Evolutionary conservation across 2,329 filamentous ascomycete genomes (phyloP).

Genomic region (Beauveria brongniartii): DNA sequence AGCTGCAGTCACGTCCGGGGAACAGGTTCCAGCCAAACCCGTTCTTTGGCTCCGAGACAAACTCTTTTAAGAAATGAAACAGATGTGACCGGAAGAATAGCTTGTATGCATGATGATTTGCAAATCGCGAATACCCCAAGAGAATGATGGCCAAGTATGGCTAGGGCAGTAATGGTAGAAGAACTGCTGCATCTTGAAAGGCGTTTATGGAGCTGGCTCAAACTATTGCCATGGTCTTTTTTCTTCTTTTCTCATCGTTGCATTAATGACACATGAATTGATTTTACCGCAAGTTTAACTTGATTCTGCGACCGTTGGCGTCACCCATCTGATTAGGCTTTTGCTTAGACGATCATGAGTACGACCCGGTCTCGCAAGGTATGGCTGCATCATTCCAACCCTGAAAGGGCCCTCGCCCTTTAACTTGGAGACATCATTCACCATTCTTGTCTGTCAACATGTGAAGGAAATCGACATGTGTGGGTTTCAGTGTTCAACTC

Average conservation of each 20-base stretch:
- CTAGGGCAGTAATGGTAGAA: neutral
- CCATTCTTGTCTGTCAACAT: neutral
- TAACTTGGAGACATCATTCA: neutral
- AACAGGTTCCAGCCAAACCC: constrained; percentile 37
- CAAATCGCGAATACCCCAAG: neutral
- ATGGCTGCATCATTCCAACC: neutral
- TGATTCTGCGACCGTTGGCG: no score
- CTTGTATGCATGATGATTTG: no score
- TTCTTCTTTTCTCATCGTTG: neutral
- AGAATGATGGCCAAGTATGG: neutral
- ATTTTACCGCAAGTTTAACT: no score
- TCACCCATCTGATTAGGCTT: no score
- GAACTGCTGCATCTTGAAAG: neutral
- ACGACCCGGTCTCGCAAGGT: neutral
- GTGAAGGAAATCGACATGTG: neutral
- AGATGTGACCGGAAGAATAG: no score
- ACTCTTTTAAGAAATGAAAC: constrained; percentile 25
- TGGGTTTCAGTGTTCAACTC: neutral
- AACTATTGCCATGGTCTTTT: neutral
- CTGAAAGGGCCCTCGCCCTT: neutral
- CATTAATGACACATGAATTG: neutral
- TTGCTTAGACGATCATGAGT: neutral
- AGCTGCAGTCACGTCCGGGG: constrained; percentile 26
- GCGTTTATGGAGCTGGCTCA: neutral
- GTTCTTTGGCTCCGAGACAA: constrained; percentile 31